Base-by-base conservation (phyloP, 2,329 filamentous ascomycete species). In the Nannizzia gypsea region DNA sequence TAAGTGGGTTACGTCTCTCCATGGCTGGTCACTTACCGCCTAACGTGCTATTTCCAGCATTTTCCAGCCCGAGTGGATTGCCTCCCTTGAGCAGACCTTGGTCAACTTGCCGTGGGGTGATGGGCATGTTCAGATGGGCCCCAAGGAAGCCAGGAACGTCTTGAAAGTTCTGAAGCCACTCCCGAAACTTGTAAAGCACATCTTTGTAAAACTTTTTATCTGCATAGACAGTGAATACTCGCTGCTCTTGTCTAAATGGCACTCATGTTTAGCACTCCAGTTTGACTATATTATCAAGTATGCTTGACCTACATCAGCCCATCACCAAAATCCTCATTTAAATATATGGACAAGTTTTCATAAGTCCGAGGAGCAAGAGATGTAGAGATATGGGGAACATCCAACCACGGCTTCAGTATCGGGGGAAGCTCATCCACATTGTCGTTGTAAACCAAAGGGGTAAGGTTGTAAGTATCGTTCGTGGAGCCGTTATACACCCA, bases 141-240 rank as follows among this genome's bases (percentile, higher is more conserved):
- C 50, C 58, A 13, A 34, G 13, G 36, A 60, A 60, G 11, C 58
- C 58, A 6, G 50, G 58, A 11, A 60, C 28, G 24, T 56, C 22
- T 22, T 34, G 31, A 36, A 44, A 56, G 2, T 34, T 17, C 31
- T 56, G 22, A 13, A 56, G 34, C 58, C 58, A 60, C 11, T 56
- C 20, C n/a, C 58, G 50, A 26, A 42, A 60, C 22, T 56, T 28
- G 58, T 46, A 56, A 20, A 50, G 40, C 28, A 56, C 58, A 6
- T 60, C 58, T 26, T 48, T 56, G 42, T 60, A 60, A 31, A 60
- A 60, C 54, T 57, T 34, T 15, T 28, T 55, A 22, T 60, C 58
- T 28, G 58, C 58, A 40, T 60, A 60, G 4, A 60, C 58, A 17
- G 58, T 60, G 38, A 60, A 56, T 20, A 57, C 52, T 20, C 52